Evolutionary conservation across 371 early-diverging fungal species (phyloP).

Genomic region (Apophysomyces variabilis): DNA sequence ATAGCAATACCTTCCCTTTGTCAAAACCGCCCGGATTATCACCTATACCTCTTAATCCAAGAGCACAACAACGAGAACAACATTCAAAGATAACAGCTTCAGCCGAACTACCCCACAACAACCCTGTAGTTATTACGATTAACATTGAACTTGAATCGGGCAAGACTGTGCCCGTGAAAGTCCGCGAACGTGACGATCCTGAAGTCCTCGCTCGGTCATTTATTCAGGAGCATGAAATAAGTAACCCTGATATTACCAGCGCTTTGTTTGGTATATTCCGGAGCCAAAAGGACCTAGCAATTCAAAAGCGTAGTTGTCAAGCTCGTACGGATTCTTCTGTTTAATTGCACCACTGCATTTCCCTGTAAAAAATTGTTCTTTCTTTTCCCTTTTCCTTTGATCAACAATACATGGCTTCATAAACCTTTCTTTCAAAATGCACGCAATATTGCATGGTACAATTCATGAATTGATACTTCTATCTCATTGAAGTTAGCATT

Average conservation of each 20-base stretch:
- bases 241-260: constrained; percentile 11
- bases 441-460: no score
- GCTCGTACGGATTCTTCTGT: not conserved
- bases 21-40: constrained; percentile 21
- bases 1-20: not conserved
- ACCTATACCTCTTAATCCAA: constrained; percentile 19
- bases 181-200: constrained; percentile 27
- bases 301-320: constrained; percentile 13
- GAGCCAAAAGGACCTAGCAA: constrained; percentile 16
- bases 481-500: no score
- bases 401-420: no score
- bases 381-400: no score
- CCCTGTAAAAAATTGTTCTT: no score
- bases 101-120: not conserved
- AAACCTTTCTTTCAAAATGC: no score
- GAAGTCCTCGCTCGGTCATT: constrained; percentile 17
- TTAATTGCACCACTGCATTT: not conserved
- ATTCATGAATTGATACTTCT: no score
- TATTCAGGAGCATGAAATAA: constrained; percentile 10
- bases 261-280: constrained; percentile 19
- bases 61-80: constrained; percentile 10
- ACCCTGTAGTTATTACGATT: constrained; percentile 26
- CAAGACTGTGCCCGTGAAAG: constrained; percentile 19
- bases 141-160: constrained; percentile 22
- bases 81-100: not conserved